Evolutionary conservation across 352 stramenopile species (phyloP), one percentile per base, ranked within the genome.

Genomic region (Phytophthora sp.): DNA sequence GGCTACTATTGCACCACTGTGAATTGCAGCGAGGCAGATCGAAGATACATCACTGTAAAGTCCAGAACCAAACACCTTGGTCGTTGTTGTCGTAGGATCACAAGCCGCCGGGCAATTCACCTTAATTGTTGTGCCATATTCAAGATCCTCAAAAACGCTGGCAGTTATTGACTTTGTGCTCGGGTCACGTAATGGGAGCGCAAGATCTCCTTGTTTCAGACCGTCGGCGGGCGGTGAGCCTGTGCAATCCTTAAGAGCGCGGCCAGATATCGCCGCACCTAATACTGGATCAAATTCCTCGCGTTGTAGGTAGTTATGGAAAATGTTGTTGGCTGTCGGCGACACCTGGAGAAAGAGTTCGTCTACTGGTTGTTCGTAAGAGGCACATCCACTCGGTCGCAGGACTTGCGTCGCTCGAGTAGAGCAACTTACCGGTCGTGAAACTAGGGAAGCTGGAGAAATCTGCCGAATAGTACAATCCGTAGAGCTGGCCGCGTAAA

Each of bases 321-420:
- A 94, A 21, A 99, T 88, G 58, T 99, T 98, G 75, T 94, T 89
- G 38, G 62, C 62, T 30, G 68, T 64, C 12, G 92, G 77, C 7
- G 95, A 91, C 13, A 76, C 69, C 28, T 91, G 88, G 9, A 92
- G 63, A 44, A 92, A 93, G 10, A 93, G 68, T 21, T 96, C 84
- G 54, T 98, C 96, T 11, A 98, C 85, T 20, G 92, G 89, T 24
- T 86, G 79, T 24, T 98, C 95, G 66, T 99, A 99, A 10, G 89
- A 98, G 4, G 87, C 88, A 69, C 97, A 99, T 6, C 96, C 95
- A 28, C 88, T 97, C 0, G 96, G 96, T 9, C 95, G 71, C 20
- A 98, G 46, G 13, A 98, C 79, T 42, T 98, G 79, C 0, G 83
- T 72, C 3, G 95, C 66, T 39, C 72, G 80, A 27, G 94, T 97